These are phyloP conservation scores for Lachancea fermentati DNA, from an alignment of 805 yeast genomes.

Conservation along the genomic window DNA sequence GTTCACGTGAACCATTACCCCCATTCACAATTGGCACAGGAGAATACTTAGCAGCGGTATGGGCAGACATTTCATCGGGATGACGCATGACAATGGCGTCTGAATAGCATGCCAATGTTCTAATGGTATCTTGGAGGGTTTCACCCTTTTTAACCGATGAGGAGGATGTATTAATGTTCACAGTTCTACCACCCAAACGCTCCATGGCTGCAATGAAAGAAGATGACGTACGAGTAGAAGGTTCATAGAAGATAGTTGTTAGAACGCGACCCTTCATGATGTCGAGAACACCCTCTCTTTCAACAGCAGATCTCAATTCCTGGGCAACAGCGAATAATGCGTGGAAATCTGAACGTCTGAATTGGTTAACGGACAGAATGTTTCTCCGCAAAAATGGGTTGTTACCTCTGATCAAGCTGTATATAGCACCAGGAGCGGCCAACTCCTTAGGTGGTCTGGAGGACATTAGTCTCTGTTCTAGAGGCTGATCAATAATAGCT, in stretches of 20 bases:
- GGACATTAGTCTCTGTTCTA: slow-evolving; percentile 50
- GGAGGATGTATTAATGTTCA: slow-evolving; percentile 73
- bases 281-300: slow-evolving; percentile 92
- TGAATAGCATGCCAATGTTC: slow-evolving; percentile 90
- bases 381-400: slow-evolving; percentile 90
- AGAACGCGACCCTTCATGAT: slow-evolving; percentile 83
- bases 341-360: slow-evolving; percentile 84
- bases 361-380: slow-evolving; percentile 81
- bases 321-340: slow-evolving; percentile 93
- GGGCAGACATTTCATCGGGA: slow-evolving; percentile 87
- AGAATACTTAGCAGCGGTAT: slow-evolving; percentile 90
- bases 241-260: slow-evolving; percentile 96
- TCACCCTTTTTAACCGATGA: slow-evolving; percentile 99
- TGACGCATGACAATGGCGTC: slow-evolving; percentile 98
- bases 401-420: slow-evolving; percentile 68
- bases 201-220: slow-evolving; percentile 99
- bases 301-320: slow-evolving; percentile 95
- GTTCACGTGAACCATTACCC: slow-evolving; percentile 97
- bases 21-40: slow-evolving; percentile 97
- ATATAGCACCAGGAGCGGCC: slow-evolving; percentile 73
- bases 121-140: slow-evolving; percentile 91
- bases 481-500: slow-evolving; percentile 53
- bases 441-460: slow-evolving; percentile 68
- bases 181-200: slow-evolving; percentile 96
- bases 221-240: slow-evolving; percentile 93